Evolutionary conservation across 2,329 filamentous ascomycete species (phyloP), one percentile per base, ranked within the genome.

Genomic region (Microcera coccophila): DNA sequence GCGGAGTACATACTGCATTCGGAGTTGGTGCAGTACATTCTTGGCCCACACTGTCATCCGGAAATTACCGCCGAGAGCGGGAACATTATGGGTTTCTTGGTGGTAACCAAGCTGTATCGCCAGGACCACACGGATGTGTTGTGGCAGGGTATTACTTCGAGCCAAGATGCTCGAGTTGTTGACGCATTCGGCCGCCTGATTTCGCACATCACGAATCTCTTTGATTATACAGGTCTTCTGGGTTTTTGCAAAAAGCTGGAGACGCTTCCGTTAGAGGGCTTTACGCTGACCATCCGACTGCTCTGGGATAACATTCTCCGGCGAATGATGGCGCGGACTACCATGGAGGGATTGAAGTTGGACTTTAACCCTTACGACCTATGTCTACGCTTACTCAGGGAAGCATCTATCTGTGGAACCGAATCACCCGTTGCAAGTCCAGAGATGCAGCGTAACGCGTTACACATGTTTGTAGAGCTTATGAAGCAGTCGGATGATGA

Each of bases 21-120:
- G 29, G 81, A 82, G 40, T 71, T 97, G 19, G 79, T 95, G 18
- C 81, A 90, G 45, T 97, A 96, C 64, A 82, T 98, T 35, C 78
- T 96, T 39, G 88, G 91, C 2, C 82, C 91, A 12, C 90, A 90
- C 42, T 96, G 91, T 22, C 93, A 97, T 59, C 89, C 90, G 1
- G 90, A 95, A 59, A 81, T 97, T 40, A 93, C 94, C 16, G 75
- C 78, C 26, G 82, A 90, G 53, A 87, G 87, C 57, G 76, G 78
- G 31, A 95, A 95, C 50, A 86, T 97, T 40, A 74, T 96, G 36
- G 87, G 87, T 1, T 97, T 97, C 58, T 72, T 97, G 39, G 78
- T 89, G 17, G 85, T 93, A 12, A 93, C 87, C 0, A 75, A 76
- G 41, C 84, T 81, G 12, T 95, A 91, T 64, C 79, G 77, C 1